Base-by-base conservation (phyloP, 306 rosid species). In the Abrus pulchellus region DNA sequence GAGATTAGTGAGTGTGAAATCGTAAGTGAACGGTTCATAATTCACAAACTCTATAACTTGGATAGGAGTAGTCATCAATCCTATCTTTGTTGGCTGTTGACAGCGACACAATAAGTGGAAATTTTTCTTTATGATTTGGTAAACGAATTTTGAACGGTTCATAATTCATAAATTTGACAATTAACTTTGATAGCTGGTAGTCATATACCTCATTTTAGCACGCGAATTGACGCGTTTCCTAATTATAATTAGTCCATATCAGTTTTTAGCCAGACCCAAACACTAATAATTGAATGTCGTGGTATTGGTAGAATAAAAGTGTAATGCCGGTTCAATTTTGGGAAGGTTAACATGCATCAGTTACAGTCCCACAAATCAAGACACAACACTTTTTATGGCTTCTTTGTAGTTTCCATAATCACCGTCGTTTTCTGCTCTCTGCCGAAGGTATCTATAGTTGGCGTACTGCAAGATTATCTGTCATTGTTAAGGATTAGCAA, bases 391-490 rank as follows among this genome's bases (percentile, higher is more conserved):
- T 80, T 87, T 89, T 14, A 48, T 78, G 27, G 75, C 85, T 84
- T 88, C 87, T 73, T 82, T 55, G 56, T 84, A 84, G 64, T 68
- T 78, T 53, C 48, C 82, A 77, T 7, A 72, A 54, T 74, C 66
- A 12, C 43, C 20, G 20, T 20, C 20, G 20, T 20, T 70, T 11
- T 45, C 5, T 40, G 62, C 48, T 33, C 64, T 74, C 75, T 14
- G 74, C 47, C 79, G 70, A 2, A 54, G 8, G 80, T 80, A 69
- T 79, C 78, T 89, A 38, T 89, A 92, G 61, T 90, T 85, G 32
- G 81, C 43, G 84, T 92, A 92, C 90, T 92, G 97, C 86, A 90
- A 30, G 69, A 90, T 90, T 79, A 92, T 92, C 97, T 92, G 74
- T 79, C 54, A 12, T 44, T 4, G 87, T 90, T 83, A 90, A 92